Evolutionary conservation across 495 filamentous ascomycete species (phyloP), one percentile per base, ranked within the genome.

Genomic region (Penicillium lagena): DNA sequence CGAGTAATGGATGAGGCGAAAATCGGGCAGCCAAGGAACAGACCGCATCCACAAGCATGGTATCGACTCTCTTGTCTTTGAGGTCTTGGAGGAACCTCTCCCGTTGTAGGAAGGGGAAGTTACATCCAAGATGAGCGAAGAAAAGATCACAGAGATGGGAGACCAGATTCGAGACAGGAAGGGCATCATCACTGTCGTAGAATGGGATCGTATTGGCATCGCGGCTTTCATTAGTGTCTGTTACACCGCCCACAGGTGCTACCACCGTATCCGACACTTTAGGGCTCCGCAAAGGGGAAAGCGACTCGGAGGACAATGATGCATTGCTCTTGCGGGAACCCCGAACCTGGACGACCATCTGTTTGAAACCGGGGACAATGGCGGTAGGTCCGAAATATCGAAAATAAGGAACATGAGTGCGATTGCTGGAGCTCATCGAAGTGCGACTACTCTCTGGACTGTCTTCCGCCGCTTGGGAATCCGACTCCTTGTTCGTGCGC

Each of bases 311-410:
- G 34, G 75, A 72, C 36, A 69, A 60, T n/a, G 73, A 71, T 7
- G 67, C 58, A 39, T 73, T 68, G 43, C 72, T 64, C 44, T 67
- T 71, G 50, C 70, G 65, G 35, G 71, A 70, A 45, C 73, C 70
- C 49, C 80, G 78, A 11, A 90, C 79, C 52, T 86, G 83, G 38
- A 88, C 86, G 41, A 73, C 83, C 84, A 91, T 90, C 56, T 90
- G 86, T 62, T 91, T 94, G 64, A 88, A 91, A n/a, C 88, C 88
- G 2, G 87, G 87, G 31, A 90, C 86, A 52, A 94, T 94, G 45
- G 88, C 88, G 2, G 88, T 94, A 1, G 87, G 86, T 1, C 88
- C 88, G 58, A 91, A 90, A 56, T 90, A 94, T 36, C 88, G 71
- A 59, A 91, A 94, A 59, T 89, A 94, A 2, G 88, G 87, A 43